Evolutionary conservation across 805 yeast genomes (phyloP), one percentile per base, ranked within the genome.

Genomic region (Spathaspora gorwiae): DNA sequence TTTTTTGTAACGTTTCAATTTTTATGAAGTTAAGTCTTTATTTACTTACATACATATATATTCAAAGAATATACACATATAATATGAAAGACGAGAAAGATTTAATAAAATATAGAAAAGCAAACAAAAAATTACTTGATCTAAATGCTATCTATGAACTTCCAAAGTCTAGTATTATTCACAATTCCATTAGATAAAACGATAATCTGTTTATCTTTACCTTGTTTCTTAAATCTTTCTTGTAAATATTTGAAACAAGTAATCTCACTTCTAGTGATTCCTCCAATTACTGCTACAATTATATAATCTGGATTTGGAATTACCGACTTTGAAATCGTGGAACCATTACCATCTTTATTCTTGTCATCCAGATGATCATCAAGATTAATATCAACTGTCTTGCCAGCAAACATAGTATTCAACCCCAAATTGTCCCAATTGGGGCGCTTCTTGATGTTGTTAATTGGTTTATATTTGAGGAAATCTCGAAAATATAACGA

Each of bases 261-360:
- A 13, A 90, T 70, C 62, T 92, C 99, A 7, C 94, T 81, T 58
- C 87, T 74, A 0, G 97, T 88, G 7, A 90, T 68, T 0, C 99
- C 98, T 11, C 98, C 98, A 35, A 90, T 56, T 49, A 84, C 64
- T 7, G 81, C 78, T 42, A 87, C 53, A 48, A 88, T 56, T 47
- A 64, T 44, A 59, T 65, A 44, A 44, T 48, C 49, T 35, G 42
- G 49, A 37, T 26, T 37, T 5, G 35, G 24, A 29, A 29, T 29
- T 9, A 11, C 12, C 3, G 12, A 9, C 12, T 11, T 29, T 60
- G 2, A 56, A 45, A 30, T 59, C 45, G 33, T 2, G 9, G 14
- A 9, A 37, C 33, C 13, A 11, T 29, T 15, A n/a, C 26, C 30
- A 26, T 45, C 51, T 7, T 44, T 48, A 15, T 19, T 27, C 9